Conservation (phyloP, 495 filamentous ascomycete species). For the Tuber indicum region DNA sequence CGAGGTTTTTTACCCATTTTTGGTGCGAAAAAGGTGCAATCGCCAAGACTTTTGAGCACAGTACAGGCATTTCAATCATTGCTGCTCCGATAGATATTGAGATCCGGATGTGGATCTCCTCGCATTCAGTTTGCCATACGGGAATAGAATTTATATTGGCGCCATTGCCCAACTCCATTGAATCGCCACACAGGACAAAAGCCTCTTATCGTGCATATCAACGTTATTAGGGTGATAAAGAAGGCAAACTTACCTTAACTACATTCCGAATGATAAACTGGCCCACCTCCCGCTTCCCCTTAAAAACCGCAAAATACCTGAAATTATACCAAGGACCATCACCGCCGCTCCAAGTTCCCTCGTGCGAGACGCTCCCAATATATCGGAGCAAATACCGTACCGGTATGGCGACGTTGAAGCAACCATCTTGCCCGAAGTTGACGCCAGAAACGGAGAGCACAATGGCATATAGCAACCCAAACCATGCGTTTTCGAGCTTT, state of each 20-base stretch:
- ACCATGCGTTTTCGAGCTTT: too few relatives aligned
- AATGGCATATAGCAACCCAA: too few relatives aligned
- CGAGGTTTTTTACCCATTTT: too few relatives aligned
- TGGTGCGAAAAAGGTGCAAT: too few relatives aligned
- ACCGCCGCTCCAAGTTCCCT: slow-evolving; percentile 54
- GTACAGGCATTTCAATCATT: too few relatives aligned
- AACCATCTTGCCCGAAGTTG: slow-evolving; percentile 50
- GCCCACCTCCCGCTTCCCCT: slow-evolving; percentile 43
- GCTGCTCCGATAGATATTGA: slow-evolving; percentile 43
- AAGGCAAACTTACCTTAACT: slow-evolving; percentile 45
- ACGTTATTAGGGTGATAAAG: slow-evolving; percentile 5
- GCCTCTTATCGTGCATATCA: neutral
- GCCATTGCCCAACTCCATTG: slow-evolving; percentile 55
- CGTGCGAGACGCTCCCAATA: slow-evolving; percentile 56
- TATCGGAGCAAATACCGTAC: slow-evolving; percentile 50
- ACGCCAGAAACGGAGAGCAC: too few relatives aligned
- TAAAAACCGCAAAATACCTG: slow-evolving; percentile 54
- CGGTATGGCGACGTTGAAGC: slow-evolving; percentile 52
- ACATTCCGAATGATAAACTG: slow-evolving; percentile 62
- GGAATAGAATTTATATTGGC: slow-evolving; percentile 60
- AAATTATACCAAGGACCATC: slow-evolving; percentile 59
- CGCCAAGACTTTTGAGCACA: too few relatives aligned
- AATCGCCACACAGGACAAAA: neutral
- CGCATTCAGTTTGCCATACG: slow-evolving; percentile 60
- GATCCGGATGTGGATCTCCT: slow-evolving; percentile 47